Conservation (phyloP, 2,329 filamentous ascomycete genomes). For the Ceratocystis variospora region DNA sequence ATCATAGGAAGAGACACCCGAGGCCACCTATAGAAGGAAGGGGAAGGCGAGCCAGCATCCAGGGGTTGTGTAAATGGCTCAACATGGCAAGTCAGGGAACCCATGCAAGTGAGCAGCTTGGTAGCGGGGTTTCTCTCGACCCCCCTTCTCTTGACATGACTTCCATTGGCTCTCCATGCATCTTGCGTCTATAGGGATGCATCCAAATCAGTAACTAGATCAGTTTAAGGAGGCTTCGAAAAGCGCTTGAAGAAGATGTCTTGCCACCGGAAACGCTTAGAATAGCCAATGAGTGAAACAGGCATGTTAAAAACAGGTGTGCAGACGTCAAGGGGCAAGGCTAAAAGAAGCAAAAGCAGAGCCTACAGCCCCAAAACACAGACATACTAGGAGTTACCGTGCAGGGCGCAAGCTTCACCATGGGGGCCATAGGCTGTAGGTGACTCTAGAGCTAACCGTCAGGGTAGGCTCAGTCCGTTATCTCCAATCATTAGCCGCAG, state of each 20-base stretch:
- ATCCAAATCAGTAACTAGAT: background rate
- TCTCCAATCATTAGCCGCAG: background rate
- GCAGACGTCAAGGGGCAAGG: background rate
- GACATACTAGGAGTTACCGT: background rate
- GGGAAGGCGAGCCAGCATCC: background rate
- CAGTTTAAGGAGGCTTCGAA: background rate
- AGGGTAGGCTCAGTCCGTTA: background rate
- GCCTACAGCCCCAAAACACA: background rate
- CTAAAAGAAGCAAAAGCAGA: background rate
- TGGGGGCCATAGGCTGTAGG: background rate
- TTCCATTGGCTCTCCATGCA: background rate
- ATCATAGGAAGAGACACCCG: background rate
- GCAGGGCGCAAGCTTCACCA: background rate
- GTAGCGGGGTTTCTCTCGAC: background rate
- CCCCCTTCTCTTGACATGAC: background rate
- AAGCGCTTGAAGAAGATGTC: background rate
- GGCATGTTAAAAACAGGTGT: background rate
- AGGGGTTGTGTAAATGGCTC: slow-evolving; percentile 8
- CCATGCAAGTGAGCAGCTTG: background rate
- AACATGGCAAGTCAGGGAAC: background rate
- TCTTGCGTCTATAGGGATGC: background rate
- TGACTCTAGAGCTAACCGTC: background rate
- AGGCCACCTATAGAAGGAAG: background rate
- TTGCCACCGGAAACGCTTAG: background rate
- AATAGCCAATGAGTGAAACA: slow-evolving; percentile 2